Base-by-base conservation (phyloP, 2,329 filamentous ascomycete genomes). In the Xylariaceae sp. region DNA sequence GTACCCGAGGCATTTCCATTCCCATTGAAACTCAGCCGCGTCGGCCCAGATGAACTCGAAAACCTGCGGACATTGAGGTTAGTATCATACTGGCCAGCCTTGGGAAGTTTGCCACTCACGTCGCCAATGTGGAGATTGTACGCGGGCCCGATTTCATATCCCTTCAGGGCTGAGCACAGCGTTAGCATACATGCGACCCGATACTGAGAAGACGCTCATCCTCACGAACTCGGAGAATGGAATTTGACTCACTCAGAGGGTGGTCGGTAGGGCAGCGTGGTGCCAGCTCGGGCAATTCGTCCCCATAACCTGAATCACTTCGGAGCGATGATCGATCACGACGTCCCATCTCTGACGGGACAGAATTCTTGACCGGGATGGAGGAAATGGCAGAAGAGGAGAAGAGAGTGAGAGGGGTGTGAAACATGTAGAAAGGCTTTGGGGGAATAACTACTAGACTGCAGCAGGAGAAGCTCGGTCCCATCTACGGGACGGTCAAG, bases 41-140 rank as follows among this genome's bases (percentile, higher is more conserved):
- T 71, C 69, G 39, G 69, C 68, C 69, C 69, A 71, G n/a, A 71
- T 67, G 51, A 71, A 71, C 49, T 71, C 69, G 54, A 71, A 71
- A 18, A 70, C 68, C 68, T 70, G 44, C 16, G 47, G 34, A 13
- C 18, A 53, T 42, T 32, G 46, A n/a, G 13, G 34, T 58, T 45
- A 59, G 41, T 30, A 51, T 58, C 26, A 32, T 34, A 42, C 32
- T 19, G 7, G 34, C 40, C n/a, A 10, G 10, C 43, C 44, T 32
- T 13, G 1, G 40, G 29, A 36, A 41, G 32, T 41, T n/a, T 13
- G 22, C 49, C 26, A 65, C 68, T 67, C 53, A 71, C 69, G 57
- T 71, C 69, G 58, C 69, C 69, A 47, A 71, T 61, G 51, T 71
- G 65, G 46, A 71, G 57, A 51, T 65, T 67, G 7, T 67, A 65